A percentile compares a stretch with the other conserved stretches of the same genome.
Conservation (phyloP, 2,329 filamentous ascomycete species). For the Colletotrichum sp. region DNA sequence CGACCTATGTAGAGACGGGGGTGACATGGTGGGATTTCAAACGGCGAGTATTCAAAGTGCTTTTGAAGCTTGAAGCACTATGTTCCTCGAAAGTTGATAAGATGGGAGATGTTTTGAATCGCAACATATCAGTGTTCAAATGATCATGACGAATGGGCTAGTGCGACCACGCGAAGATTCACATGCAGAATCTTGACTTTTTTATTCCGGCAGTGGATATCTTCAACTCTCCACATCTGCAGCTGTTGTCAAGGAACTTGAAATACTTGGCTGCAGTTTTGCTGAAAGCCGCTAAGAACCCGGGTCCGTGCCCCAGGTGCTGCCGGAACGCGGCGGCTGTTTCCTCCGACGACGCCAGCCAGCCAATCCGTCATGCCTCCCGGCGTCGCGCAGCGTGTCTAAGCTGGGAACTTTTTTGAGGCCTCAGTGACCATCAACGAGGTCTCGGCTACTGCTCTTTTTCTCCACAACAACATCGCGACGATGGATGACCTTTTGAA, state of each 20-base stretch:
- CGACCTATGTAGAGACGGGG: background rate
- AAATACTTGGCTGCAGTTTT: background rate
- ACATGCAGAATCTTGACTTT: background rate
- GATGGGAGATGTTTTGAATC: background rate
- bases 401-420: background rate
- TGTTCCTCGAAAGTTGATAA: background rate
- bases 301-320: background rate
- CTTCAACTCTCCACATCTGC: background rate
- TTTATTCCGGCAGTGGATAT: background rate
- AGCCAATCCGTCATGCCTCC: background rate
- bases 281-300: background rate
- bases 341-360: background rate
- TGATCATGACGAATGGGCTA: background rate
- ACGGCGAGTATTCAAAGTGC: background rate
- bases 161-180: background rate
- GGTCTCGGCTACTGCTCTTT: background rate
- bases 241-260: background rate
- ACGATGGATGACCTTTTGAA: constrained; percentile 86
- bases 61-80: background rate
- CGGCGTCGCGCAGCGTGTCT: background rate
- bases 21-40: background rate
- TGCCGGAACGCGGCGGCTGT: background rate
- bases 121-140: background rate
- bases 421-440: constrained; percentile 4
- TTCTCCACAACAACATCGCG: constrained; percentile 13